These are phyloP conservation scores for Coemansia sp. DNA, from an alignment of 192 early-diverging fungal genomes.

Conservation along the genomic window DNA sequence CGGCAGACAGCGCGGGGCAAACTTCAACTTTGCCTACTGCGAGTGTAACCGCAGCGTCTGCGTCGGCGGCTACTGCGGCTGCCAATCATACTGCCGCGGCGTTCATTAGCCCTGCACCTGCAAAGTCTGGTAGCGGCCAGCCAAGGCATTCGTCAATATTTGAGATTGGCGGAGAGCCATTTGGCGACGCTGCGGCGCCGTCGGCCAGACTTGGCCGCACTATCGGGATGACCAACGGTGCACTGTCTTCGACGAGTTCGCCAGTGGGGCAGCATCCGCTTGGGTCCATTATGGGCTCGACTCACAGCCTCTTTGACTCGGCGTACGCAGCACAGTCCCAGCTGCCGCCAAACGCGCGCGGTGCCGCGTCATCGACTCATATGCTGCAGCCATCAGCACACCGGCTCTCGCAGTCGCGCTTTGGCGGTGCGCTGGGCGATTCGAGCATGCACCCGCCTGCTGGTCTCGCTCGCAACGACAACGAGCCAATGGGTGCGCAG, in stretches of 20 bases:
- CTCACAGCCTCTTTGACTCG: slow-evolving; percentile 39
- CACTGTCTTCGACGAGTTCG: slow-evolving; percentile 32
- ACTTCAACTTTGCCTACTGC: slow-evolving; percentile 1
- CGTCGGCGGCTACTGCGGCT: slow-evolving; percentile 12
- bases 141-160: slow-evolving; percentile 43
- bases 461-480: slow-evolving; percentile 15
- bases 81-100: slow-evolving; percentile 21
- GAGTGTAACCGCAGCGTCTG: not conserved
- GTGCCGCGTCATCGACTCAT: not conserved
- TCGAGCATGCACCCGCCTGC: slow-evolving; percentile 17
- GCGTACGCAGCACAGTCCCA: slow-evolving; percentile 18
- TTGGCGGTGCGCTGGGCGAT: slow-evolving; percentile 36
- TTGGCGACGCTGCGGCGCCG: slow-evolving; percentile 21
- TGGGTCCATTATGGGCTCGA: slow-evolving; percentile 47
- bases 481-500: slow-evolving; percentile 6
- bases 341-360: not conserved
- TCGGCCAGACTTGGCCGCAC: slow-evolving; percentile 27
- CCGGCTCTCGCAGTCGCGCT: slow-evolving; percentile 43
- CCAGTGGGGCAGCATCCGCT: slow-evolving; percentile 44
- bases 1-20: slow-evolving; percentile 2
- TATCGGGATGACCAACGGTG: slow-evolving; percentile 11
- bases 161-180: slow-evolving; percentile 52
- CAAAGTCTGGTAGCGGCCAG: slow-evolving; percentile 13
- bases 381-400: slow-evolving; percentile 10
- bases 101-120: slow-evolving; percentile 20